Percentiles rank a stretch among this genome's conserved stretches.
Evolutionary conservation across 768 basidiomycete species (phyloP).

Genomic region (Chalciporus chontae): DNA sequence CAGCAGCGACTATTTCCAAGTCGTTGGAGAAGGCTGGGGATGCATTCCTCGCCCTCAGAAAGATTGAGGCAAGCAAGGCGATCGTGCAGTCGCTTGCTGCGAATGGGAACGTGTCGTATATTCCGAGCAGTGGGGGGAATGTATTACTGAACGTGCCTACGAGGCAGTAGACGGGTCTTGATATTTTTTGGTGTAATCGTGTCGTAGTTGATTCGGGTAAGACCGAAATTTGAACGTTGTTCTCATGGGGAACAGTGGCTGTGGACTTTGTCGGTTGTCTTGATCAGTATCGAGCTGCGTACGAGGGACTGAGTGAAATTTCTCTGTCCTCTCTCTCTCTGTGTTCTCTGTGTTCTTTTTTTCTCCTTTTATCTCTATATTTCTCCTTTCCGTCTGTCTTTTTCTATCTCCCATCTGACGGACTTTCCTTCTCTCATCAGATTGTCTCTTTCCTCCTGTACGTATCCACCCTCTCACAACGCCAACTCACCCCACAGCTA

Average conservation of each 20-base stretch:
- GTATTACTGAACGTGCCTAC: conserved; percentile 82
- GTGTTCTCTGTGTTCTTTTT: conserved; percentile 26
- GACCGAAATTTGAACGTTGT: conserved; percentile 14
- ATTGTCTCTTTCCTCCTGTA: conserved; percentile 38
- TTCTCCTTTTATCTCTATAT: conserved; percentile 30
- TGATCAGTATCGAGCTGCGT: conserved; percentile 25
- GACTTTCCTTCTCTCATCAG: conserved; percentile 36
- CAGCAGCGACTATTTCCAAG: conserved; percentile 86
- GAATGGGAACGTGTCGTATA: conserved; percentile 86
- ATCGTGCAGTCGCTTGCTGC: conserved; percentile 81
- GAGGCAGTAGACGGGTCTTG: conserved; percentile 18
- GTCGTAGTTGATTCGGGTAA: conserved; percentile 9
- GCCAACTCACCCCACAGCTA: conserved; percentile 1
- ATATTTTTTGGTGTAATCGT: too few species aligned
- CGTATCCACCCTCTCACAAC: conserved; percentile 15
- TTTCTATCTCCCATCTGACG: conserved; percentile 31
- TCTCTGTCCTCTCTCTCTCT: conserved; percentile 16
- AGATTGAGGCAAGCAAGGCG: conserved; percentile 98
- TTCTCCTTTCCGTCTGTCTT: conserved; percentile 35
- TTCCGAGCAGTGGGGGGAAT: conserved; percentile 77
- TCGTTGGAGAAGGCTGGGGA: conserved; percentile 94
- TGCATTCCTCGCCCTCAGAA: conserved; percentile 90
- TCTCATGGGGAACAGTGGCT: conserved; percentile 28
- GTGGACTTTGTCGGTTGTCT: conserved; percentile 16
- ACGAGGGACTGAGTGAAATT: conserved; percentile 17